Evolutionary conservation across 257 asterid species (phyloP).

Genomic region (Jasminum sambac): DNA sequence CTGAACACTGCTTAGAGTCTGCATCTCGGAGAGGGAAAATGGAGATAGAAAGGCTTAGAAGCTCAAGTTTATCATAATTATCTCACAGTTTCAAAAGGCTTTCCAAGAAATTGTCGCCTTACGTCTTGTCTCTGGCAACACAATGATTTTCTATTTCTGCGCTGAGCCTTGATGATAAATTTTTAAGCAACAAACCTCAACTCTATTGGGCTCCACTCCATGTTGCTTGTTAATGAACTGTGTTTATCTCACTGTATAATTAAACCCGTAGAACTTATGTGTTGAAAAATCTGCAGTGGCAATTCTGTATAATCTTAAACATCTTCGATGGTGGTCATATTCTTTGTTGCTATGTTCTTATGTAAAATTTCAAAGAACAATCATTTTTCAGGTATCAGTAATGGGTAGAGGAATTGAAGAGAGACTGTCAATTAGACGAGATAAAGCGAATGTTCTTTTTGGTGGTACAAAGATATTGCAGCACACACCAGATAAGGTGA

Average conservation of each 20-base stretch:
- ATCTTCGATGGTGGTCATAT: slow-evolving; percentile 16
- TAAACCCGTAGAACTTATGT: slow-evolving; percentile 12
- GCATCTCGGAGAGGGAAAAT: neutral
- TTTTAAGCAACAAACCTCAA: neutral
- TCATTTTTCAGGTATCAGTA: slow-evolving; percentile 70
- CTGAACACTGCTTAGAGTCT: neutral
- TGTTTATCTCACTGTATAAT: neutral
- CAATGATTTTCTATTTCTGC: neutral
- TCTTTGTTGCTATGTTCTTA: slow-evolving; percentile 14
- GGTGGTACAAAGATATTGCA: slow-evolving; percentile 98
- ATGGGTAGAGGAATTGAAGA: slow-evolving; percentile 75
- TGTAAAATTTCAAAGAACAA: slow-evolving; percentile 16
- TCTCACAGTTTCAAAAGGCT: neutral
- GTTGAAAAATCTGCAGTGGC: slow-evolving; percentile 9
- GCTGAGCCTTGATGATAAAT: neutral
- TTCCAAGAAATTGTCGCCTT: neutral
- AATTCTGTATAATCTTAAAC: neutral
- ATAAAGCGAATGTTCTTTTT: slow-evolving; percentile 89
- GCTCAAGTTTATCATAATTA: neutral
- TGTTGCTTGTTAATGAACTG: neutral
- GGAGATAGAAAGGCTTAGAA: neutral
- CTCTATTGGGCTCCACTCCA: neutral
- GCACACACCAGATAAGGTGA: slow-evolving; percentile 94
- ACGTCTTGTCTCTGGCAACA: neutral
- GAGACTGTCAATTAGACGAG: slow-evolving; percentile 75